Conservation (phyloP, 441 rosid species). For the Flueggea neowawraea region DNA sequence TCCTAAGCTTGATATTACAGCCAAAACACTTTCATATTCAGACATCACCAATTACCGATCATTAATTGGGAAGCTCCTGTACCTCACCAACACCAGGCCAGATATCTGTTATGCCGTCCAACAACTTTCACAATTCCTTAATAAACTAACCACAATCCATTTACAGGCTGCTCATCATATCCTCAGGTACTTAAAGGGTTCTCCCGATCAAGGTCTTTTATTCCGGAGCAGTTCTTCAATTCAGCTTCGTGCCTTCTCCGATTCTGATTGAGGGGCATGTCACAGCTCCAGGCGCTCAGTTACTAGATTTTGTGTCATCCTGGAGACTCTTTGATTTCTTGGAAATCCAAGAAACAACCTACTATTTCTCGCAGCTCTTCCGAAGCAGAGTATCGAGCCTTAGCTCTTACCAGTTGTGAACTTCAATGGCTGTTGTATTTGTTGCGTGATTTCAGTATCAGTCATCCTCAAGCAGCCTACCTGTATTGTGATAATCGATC, state of each 20-base stretch:
- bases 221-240: neutral
- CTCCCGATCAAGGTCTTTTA: neutral
- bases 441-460: no score
- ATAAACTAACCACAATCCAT: neutral
- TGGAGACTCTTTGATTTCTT: neutral
- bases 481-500: no score
- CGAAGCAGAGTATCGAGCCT: constrained; percentile 1
- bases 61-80: neutral
- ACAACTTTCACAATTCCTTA: neutral
- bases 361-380: neutral
- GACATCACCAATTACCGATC: neutral
- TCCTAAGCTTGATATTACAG: no score
- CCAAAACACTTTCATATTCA: no score
- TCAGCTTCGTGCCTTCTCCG: neutral
- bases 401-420: neutral
- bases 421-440: no score
- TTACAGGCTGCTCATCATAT: neutral
- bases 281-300: neutral
- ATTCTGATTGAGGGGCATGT: neutral
- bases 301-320: neutral
- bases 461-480: no score
- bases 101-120: neutral
- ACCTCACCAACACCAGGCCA: neutral
- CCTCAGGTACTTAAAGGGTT: neutral
- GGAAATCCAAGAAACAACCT: constrained; percentile 8